Base-by-base conservation (phyloP, 495 filamentous ascomycete genomes). In the Chaetomium fimeti region DNA sequence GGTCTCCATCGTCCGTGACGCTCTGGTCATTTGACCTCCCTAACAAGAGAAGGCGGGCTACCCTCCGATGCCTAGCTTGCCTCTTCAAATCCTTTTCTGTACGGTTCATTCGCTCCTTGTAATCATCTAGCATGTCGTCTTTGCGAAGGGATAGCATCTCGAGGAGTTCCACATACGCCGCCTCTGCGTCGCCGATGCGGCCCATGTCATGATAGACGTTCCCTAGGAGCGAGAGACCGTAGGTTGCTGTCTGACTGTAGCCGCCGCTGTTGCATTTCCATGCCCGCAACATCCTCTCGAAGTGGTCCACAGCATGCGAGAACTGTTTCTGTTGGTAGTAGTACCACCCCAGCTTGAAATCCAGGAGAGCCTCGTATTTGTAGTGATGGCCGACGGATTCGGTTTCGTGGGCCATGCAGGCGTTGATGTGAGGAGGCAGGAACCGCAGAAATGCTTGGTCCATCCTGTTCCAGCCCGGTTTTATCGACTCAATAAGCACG, bases 151-250 rank as follows among this genome's bases (percentile, higher is more conserved):
- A 1, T 12, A 57, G 25, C 18, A 45, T 27, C 13, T 62, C 55
- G 3, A 66, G 18, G 2, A 42, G 25, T 47, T 66, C 64, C 1
- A 42, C 24, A 15, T 24, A 59, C 12, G 28, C 16, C 15, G 13
- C 2, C 27, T 60, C 60, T 20, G 65, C 60, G 3, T 63, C 60
- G 22, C 38, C 49, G 8, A 43, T 18, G 28, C 48, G 49, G 2
- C 65, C 54, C 61, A 53, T 49, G 0, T 67, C 61, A 32, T 28
- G 65, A 42, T 67, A 67, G 16, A 60, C 45, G 3, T 51, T 56
- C 42, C 24, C 65, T 1, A 67, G 24, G 16, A 13, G 18, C 22
- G 42, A 24, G 13, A 43, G 40, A 43, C 40, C 40, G 15, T 18
- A 36, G 4, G 55, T 62, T 15, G 48, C 24, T 3, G n/a, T 15